Evolutionary conservation across 306 rosid species (phyloP).

Genomic region (Vigna angularis): DNA sequence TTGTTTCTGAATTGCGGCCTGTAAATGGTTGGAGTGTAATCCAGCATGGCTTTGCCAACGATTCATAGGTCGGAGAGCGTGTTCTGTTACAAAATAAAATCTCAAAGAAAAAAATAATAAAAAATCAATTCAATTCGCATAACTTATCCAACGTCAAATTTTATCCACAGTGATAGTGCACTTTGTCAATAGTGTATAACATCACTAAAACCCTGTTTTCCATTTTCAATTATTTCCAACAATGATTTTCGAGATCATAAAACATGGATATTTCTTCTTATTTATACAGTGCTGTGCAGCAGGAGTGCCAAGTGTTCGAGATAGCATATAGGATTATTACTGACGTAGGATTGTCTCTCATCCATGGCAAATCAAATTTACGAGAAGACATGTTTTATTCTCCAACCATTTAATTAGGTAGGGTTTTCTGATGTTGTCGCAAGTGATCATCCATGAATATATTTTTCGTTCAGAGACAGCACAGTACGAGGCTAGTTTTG

Average conservation of each 20-base stretch:
- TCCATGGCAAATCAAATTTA: not conserved
- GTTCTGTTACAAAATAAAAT: conserved; percentile 13
- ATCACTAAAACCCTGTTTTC: conserved; percentile 27
- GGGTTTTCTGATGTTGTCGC: conserved; percentile 27
- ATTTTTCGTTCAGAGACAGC: not conserved
- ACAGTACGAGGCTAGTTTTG: not conserved
- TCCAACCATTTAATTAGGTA: conserved; percentile 19
- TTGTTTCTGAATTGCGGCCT: conserved; percentile 44
- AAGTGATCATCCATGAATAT: not conserved
- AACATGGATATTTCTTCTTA: not conserved
- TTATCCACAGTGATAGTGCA: conserved; percentile 7
- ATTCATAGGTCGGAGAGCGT: conserved; percentile 41
- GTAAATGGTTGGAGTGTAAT: conserved; percentile 45
- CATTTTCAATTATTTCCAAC: conserved; percentile 13
- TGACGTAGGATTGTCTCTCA: conserved; percentile 17
- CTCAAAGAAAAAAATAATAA: not conserved
- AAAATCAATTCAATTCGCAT: not conserved
- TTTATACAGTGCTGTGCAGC: not conserved
- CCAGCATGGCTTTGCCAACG: conserved; percentile 45
- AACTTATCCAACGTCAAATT: conserved; percentile 11
- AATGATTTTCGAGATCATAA: not conserved
- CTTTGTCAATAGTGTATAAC: conserved; percentile 5
- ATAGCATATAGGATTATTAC: not conserved
- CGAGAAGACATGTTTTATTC: not conserved
- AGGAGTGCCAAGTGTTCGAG: not conserved